Conservation (phyloP, 768 basidiomycete species). For the Phlegmacium glaucopus region DNA sequence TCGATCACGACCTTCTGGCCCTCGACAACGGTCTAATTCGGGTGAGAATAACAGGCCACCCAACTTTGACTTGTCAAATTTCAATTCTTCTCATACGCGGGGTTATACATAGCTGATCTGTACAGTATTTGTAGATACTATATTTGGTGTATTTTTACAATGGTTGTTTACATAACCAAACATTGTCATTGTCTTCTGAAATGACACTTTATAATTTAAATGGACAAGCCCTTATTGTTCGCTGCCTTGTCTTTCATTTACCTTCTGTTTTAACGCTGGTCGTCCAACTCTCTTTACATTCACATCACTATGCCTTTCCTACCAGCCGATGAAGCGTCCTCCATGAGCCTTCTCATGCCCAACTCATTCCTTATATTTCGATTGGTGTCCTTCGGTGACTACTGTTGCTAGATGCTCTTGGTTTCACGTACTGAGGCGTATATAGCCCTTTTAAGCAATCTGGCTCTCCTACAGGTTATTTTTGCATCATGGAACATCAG, state of each 20-base stretch:
- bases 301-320: neutral
- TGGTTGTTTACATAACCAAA: constrained; percentile 6
- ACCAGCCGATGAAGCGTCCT: neutral
- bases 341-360: neutral
- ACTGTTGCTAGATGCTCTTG: neutral
- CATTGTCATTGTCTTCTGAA: constrained; percentile 10
- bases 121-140: too few relatives aligned
- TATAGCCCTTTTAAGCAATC: constrained; percentile 45
- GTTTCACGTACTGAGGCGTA: neutral
- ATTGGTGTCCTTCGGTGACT: constrained; percentile 55
- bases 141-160: constrained; percentile 4
- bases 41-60: constrained; percentile 23
- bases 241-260: constrained; percentile 1
- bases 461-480: constrained; percentile 49
- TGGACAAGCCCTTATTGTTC: too few relatives aligned
- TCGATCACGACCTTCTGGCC: constrained; percentile 31
- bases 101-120: too few relatives aligned
- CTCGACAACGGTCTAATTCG: constrained; percentile 26
- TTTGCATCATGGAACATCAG: constrained; percentile 60
- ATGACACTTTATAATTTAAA: too few relatives aligned
- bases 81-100: constrained; percentile 15
- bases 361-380: constrained; percentile 28
- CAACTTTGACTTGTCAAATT: constrained; percentile 23
- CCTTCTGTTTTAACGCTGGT: constrained; percentile 14
- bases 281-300: constrained; percentile 1